Evolutionary conservation across 305 asterid genomes (phyloP), one percentile per base, ranked within the genome.

Genomic region (Plantago rigida): DNA sequence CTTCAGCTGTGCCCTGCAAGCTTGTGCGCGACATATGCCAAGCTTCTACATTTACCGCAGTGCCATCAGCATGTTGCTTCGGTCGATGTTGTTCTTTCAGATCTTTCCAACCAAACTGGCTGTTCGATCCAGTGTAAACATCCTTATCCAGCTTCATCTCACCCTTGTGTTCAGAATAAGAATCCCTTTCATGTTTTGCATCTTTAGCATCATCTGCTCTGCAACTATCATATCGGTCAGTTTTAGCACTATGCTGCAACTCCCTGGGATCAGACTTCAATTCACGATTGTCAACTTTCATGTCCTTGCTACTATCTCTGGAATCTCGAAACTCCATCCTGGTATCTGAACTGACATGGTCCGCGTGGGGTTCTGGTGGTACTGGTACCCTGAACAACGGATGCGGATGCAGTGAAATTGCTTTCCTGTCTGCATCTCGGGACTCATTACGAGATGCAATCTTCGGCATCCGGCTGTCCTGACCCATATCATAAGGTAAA

Each of bases 101-200:
- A 64, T 80, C 93, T 81, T 84, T 87, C 95, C 89, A 78, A 55
- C 55, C 82, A 72, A 75, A 64, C 65, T 79, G 89, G 72, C 65
- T 77, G 65, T 58, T 79, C 53, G 75, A 64, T 73, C 79, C 89
- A 66, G 60, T 67, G 62, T 65, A 76, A 64, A 68, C 78, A 59
- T 84, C 97, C 80, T 84, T 86, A 57, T 89, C 95, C 68, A 71
- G 60, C 84, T 79, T 90, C 39, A 75, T 81, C 10, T 80, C 67
- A 29, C 71, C 68, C 67, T 71, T 79, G 34, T 39, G 64, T 53
- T 75, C 84, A 66, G 84, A 67, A 68, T 62, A 61, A 9, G 73
- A 34, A 51, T 70, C 80, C 65, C 77, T 75, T 41, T 79, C 95
- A 70, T 73, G 78, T 71, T 82, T 85, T 36, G 61, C 67, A 68